Percentiles rank a stretch among this genome's conserved stretches.
These are phyloP conservation scores for Westerdykella ornata DNA, from an alignment of 2,329 filamentous ascomycete species.

Conservation along the genomic window DNA sequence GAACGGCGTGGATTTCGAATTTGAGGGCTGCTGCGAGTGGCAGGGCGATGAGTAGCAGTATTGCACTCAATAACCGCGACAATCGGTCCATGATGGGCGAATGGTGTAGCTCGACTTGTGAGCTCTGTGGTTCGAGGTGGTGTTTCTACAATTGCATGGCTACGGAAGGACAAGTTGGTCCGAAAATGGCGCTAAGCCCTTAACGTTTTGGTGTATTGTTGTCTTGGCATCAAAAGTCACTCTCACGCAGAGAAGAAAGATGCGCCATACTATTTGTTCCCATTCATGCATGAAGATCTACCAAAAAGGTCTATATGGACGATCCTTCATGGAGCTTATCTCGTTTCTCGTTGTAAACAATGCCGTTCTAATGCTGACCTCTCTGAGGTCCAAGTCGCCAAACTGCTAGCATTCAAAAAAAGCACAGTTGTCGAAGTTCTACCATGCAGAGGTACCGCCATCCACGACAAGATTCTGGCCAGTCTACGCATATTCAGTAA, in stretches of 20 bases:
- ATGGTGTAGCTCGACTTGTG: constrained; percentile 5
- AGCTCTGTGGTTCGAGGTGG: constrained; percentile 13
- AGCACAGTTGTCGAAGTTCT: background rate
- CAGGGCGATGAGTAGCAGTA: constrained; percentile 37
- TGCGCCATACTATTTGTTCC: no score
- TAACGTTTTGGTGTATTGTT: no score
- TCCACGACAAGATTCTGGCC: constrained; percentile 31
- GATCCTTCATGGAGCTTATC: no score
- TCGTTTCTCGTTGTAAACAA: no score
- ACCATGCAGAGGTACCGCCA: constrained; percentile 33
- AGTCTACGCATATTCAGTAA: constrained; percentile 15
- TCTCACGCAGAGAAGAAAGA: no score
- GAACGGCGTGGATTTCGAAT: constrained; percentile 78
- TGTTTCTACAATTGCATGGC: constrained; percentile 15
- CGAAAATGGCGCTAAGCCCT: constrained; percentile 4
- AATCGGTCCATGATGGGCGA: constrained; percentile 31
- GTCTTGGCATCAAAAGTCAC: no score
- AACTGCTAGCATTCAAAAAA: no score
- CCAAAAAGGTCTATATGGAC: no score
- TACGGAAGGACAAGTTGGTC: constrained; percentile 32
- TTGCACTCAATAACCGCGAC: constrained; percentile 25
- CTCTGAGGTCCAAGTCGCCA: no score
- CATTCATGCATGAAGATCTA: no score
- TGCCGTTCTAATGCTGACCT: no score
- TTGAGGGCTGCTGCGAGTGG: constrained; percentile 63